Evolutionary conservation across 1,284 basidiomycete genomes (phyloP).

Genomic region (Cronartium quercuum): DNA sequence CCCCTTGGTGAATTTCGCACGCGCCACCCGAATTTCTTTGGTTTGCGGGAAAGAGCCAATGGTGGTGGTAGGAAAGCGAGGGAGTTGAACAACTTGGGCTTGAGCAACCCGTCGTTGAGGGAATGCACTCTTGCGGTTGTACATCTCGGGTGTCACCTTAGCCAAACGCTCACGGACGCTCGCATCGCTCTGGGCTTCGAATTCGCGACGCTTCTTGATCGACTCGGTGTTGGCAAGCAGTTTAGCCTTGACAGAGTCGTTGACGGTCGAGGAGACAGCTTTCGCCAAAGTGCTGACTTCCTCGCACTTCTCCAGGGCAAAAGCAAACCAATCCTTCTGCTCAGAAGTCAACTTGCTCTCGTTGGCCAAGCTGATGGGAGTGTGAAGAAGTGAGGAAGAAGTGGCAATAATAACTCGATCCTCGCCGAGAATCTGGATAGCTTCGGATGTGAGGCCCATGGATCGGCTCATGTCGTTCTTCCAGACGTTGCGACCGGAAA

Average conservation of each 20-base stretch:
- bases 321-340: slow-evolving; percentile 98
- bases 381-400: slow-evolving; percentile 97
- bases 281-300: slow-evolving; percentile 86
- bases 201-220: slow-evolving; percentile 90
- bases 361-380: slow-evolving; percentile 85
- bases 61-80: slow-evolving; percentile 97
- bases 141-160: slow-evolving; percentile 78
- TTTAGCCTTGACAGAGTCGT: slow-evolving; percentile 59
- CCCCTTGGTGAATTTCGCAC: slow-evolving; percentile 88
- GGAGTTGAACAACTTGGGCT: slow-evolving; percentile 79
- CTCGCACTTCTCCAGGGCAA: slow-evolving; percentile 90
- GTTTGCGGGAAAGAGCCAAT: slow-evolving; percentile 85
- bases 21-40: slow-evolving; percentile 94
- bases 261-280: slow-evolving; percentile 57
- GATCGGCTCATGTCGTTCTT: slow-evolving; percentile 88
- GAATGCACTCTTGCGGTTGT: slow-evolving; percentile 88
- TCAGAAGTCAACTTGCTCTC: slow-evolving; percentile 86
- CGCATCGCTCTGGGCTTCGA: slow-evolving; percentile 90
- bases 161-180: slow-evolving; percentile 92
- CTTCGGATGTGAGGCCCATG: slow-evolving; percentile 77
- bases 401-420: slow-evolving; percentile 83
- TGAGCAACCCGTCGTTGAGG: slow-evolving; percentile 80
- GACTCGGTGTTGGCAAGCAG: slow-evolving; percentile 83
- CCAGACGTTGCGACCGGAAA: slow-evolving; percentile 99
- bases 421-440: slow-evolving; percentile 69